Percentiles rank a stretch among this genome's conserved stretches.
Evolutionary conservation across 176 grass and related monocot species (phyloP).

Genomic region (Hyparrhenia diplandra): DNA sequence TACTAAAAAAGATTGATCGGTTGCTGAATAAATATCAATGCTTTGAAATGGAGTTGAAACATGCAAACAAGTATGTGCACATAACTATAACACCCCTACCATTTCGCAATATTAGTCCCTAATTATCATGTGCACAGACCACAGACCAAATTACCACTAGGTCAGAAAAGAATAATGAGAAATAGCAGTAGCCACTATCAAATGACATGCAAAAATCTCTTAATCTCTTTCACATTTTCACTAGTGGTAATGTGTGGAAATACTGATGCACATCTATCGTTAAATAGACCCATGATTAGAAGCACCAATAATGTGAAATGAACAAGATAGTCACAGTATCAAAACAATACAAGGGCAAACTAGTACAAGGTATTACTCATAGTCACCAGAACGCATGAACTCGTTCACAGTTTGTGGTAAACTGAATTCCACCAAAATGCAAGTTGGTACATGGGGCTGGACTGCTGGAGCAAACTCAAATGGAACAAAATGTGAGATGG

Average conservation of each 20-base stretch:
- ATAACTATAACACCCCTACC: neutral
- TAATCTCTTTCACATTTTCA: neutral
- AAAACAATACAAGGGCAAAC: neutral
- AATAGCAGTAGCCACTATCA: neutral
- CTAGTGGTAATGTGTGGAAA: neutral
- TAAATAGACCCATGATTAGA: neutral
- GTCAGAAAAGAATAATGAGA: neutral
- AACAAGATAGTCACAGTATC: neutral
- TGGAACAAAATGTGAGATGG: neutral
- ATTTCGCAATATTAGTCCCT: neutral
- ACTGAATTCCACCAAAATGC: neutral
- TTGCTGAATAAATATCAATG: neutral
- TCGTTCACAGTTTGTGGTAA: neutral
- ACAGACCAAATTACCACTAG: neutral
- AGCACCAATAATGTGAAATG: neutral
- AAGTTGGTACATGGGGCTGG: neutral
- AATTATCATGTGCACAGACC: neutral
- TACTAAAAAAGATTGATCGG: neutral
- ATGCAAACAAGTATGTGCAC: too few relatives aligned
- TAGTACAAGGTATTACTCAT: neutral
- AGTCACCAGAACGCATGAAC: neutral
- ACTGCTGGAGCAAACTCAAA: neutral
- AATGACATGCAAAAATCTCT: neutral
- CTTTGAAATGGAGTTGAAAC: neutral
- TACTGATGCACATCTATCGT: neutral